phyloP scores from a whole-genome alignment of 345 rosid species.

The Microcos paniculata region DNA sequence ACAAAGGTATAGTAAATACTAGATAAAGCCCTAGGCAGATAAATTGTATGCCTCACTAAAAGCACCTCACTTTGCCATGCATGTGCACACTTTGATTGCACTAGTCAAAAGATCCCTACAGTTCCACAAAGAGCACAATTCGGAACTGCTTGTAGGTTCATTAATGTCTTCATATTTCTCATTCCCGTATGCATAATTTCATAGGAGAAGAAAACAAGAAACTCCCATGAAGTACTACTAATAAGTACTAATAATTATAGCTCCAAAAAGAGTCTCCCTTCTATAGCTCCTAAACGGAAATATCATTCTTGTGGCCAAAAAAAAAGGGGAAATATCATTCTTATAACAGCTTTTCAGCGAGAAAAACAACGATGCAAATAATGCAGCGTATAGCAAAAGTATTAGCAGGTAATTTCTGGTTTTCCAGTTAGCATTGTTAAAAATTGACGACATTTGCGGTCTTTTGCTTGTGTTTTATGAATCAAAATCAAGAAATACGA shows the following conservation, averaged over 20 bases:
- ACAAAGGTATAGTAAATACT: not conserved
- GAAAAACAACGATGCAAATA: not conserved
- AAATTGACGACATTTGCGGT: not conserved
- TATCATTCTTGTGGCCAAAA: not conserved
- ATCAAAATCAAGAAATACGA: not conserved
- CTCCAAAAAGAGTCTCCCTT: too few species aligned
- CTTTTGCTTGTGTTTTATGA: not conserved
- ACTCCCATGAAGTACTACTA: not conserved
- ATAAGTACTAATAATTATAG: not conserved
- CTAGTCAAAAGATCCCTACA: not conserved
- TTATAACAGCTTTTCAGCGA: not conserved
- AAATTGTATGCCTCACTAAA: not conserved
- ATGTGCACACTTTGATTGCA: not conserved
- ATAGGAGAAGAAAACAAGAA: not conserved
- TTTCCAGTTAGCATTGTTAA: not conserved
- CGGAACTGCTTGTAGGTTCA: not conserved
- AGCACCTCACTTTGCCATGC: not conserved
- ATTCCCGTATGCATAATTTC: not conserved
- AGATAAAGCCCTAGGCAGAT: not conserved
- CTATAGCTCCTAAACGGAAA: not conserved
- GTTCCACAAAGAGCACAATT: not conserved
- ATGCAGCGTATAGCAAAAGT: not conserved
- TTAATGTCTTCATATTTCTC: not conserved
- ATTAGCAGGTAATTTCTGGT: not conserved
- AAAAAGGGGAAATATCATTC: not conserved